Base-by-base conservation (phyloP, 148 eudicot genomes). In the Rhododendron kiyosumense region DNA sequence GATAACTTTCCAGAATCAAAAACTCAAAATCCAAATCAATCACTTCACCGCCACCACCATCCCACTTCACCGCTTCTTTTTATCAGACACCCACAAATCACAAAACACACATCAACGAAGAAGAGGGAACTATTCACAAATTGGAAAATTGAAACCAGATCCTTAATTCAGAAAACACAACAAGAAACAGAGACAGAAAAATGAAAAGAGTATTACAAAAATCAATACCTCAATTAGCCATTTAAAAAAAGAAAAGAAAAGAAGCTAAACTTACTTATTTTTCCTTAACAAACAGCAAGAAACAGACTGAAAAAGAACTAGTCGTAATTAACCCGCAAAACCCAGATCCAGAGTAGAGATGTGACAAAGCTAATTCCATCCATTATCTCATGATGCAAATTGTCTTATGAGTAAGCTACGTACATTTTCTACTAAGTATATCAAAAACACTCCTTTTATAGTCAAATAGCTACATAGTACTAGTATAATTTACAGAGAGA, bases 341-440 rank as follows among this genome's bases (percentile, higher is more conserved):
- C 51, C 84, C 18, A 22, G 84, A 81, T 81, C 74, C 41, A 59
- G 73, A 81, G 22, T 38, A 2, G 52, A 81, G 24, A 52, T 81
- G 83, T 32, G 43, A 57, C 7, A 36, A 80, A 52, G 67, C 43
- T 34, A 12, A 59, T 18, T 81, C 63, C 46, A 38, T 22, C 6
- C 57, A 52, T 49, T 38, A 22, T 34, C 41, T 22, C 73, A 10
- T 49, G 52, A 81, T 69, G 32, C 13, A 26, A n/a, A 79, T 34
- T 79, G 82, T 51, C 41, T 51, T 43, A 28, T 48, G 4, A 26
- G 24, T 28, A 26, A 49, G 38, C 22, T 15, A 38, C 18, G 20
- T 41, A 61, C 84, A 82, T 38, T 52, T 14, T 30, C 26, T 61
- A 61, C 41, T 73, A 73, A 4, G 28, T 46, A 4, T 32, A 73